Base-by-base conservation (phyloP, 1,284 basidiomycete species). In the Cerioporus squamosus region DNA sequence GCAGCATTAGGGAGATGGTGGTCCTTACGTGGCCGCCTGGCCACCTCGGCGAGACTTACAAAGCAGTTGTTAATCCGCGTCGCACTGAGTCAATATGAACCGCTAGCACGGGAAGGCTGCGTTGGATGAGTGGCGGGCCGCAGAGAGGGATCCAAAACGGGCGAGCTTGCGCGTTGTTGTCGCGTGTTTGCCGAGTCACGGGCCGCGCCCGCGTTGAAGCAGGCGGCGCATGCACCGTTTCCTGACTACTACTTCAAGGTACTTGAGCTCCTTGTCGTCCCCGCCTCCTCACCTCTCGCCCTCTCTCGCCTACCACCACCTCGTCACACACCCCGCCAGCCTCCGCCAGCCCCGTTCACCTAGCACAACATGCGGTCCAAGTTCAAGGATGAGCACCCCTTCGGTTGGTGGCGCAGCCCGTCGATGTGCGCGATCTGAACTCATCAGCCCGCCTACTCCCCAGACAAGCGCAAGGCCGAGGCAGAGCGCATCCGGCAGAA, bases 351-450 rank as follows among this genome's bases (percentile, higher is more conserved):
- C 22, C 17, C 18, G 23, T 26, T 46, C 56, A 42, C 24, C 10
- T 42, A n/a, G 17, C 39, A 39, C 64, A 70, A 24, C 33, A 97
- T 98, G 90, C 88, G 95, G 75, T 97, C 95, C 74, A 97, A 98
- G 82, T 99, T 99, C 85, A 99, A 99, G 88, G 97, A 98, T 78
- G 97, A 99, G 81, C 97, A 99, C 78, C 93, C 95, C 59, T 99
- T 98, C 74, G 96, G 96, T 97, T 69, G 63, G 88, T 81, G 38
- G 54, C 66, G 61, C 60, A 63, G 20, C 59, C 51, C 52, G 59
- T 61, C 26, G 55, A 55, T 57, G 53, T 59, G 52, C 54, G 55
- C 61, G 60, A 70, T 73, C 66, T 66, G 44, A 51, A 55, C 64
- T 68, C 61, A 68, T 69, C 57, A 57, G 66, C 56, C 58, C 59